These are phyloP conservation scores for Chytriomyces sp. DNA, from an alignment of 192 early-diverging fungal species.

Conservation along the genomic window DNA sequence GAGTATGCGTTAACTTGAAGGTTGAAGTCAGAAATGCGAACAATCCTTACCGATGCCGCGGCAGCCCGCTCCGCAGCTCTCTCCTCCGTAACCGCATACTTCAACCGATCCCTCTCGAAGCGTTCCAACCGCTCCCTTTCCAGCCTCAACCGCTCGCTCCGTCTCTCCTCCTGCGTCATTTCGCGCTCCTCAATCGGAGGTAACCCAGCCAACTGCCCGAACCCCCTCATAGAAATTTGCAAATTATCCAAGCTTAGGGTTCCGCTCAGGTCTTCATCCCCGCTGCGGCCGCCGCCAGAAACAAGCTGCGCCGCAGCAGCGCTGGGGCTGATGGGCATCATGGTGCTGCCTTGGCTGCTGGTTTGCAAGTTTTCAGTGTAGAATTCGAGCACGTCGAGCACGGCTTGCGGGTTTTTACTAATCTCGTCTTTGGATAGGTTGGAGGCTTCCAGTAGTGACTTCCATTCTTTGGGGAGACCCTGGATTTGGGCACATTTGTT, in stretches of 20 bases:
- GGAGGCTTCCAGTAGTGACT: conserved; percentile 85
- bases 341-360: neutral
- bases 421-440: conserved; percentile 98
- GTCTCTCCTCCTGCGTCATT: conserved; percentile 44
- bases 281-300: neutral
- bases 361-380: conserved; percentile 78
- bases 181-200: neutral
- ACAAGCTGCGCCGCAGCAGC: conserved; percentile 4
- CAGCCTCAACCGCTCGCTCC: conserved; percentile 48
- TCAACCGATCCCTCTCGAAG: conserved; percentile 21
- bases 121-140: conserved; percentile 12
- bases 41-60: neutral
- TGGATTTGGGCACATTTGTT: conserved; percentile 16
- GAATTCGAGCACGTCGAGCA: conserved; percentile 95
- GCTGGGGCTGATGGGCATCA: conserved; percentile 8
- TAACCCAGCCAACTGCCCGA: neutral
- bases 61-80: neutral
- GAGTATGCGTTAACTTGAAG: neutral
- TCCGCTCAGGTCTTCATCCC: neutral
- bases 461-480: conserved; percentile 97
- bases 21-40: neutral
- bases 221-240: neutral
- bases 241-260: neutral
- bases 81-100: conserved; percentile 1
- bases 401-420: conserved; percentile 96